These are phyloP conservation scores for Salicornia ramosissima DNA, from an alignment of 148 eudicot genomes.

Conservation along the genomic window DNA sequence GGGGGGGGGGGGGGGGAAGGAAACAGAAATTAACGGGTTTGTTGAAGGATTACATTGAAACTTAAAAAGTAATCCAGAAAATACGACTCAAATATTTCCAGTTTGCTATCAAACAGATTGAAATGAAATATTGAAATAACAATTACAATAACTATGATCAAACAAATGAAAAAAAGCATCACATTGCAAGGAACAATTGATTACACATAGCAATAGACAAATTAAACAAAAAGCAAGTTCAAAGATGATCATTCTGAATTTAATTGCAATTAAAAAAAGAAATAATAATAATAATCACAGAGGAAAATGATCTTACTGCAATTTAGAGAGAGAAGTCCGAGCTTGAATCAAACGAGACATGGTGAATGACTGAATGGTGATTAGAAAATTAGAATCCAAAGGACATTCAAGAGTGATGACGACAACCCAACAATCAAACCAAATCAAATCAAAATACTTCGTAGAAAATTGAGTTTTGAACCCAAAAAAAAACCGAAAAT, in stretches of 20 bases:
- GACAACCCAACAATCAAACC: not conserved
- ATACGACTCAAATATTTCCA: too few species aligned
- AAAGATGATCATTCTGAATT: too few species aligned
- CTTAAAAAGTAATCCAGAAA: too few species aligned
- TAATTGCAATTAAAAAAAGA: not conserved
- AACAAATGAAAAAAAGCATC: too few species aligned
- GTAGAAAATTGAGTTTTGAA: not conserved
- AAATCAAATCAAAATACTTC: not conserved
- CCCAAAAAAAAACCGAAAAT: not conserved
- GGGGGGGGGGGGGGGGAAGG: too few species aligned
- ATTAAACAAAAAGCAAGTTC: not conserved
- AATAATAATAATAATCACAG: not conserved
- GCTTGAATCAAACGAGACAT: conserved; percentile 56
- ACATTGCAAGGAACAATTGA: too few species aligned
- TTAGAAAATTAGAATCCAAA: not conserved
- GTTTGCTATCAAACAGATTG: too few species aligned
- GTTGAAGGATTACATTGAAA: too few species aligned
- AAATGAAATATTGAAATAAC: too few species aligned
- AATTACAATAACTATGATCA: too few species aligned
- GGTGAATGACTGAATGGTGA: too few species aligned
- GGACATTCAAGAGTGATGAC: not conserved
- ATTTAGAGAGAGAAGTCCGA: conserved; percentile 33
- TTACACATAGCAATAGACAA: not conserved
- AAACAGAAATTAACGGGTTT: too few species aligned
- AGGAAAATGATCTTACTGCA: conserved; percentile 29